These are phyloP conservation scores for Termitomyces sp. DNA, from an alignment of 768 basidiomycete genomes.

Conservation along the genomic window DNA sequence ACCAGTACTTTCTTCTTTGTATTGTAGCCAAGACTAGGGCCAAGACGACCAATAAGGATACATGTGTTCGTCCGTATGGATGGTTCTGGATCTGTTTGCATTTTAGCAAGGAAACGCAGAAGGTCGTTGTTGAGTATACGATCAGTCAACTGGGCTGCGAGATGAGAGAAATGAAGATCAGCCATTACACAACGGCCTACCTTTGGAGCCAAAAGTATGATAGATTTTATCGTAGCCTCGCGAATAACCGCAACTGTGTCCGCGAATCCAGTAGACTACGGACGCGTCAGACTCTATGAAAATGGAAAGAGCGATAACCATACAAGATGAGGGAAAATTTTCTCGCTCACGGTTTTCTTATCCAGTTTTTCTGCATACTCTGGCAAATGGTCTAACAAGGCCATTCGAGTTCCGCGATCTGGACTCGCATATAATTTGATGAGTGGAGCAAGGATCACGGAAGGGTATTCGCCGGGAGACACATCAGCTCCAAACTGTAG, in stretches of 20 bases:
- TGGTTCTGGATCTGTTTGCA: conserved; percentile 88
- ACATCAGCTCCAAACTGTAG: conserved; percentile 73
- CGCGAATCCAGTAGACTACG: conserved; percentile 89
- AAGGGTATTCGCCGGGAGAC: conserved; percentile 63
- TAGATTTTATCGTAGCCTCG: conserved; percentile 88
- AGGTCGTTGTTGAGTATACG: conserved; percentile 96
- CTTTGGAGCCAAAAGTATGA: conserved; percentile 81
- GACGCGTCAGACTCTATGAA: not conserved
- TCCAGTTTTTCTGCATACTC: conserved; percentile 87
- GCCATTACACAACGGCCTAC: conserved; percentile 26
- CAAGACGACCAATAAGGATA: conserved; percentile 89
- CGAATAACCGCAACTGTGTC: conserved; percentile 93
- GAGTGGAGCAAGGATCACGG: conserved; percentile 68
- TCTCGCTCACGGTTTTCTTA: conserved; percentile 76
- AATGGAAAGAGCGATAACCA: conserved; percentile 16
- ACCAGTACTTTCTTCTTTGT: conserved; percentile 97
- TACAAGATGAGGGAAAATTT: conserved; percentile 91
- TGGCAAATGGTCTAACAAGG: conserved; percentile 77
- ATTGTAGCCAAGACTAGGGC: conserved; percentile 76
- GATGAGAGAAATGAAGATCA: not conserved
- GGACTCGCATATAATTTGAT: conserved; percentile 83
- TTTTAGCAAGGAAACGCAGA: conserved; percentile 84
- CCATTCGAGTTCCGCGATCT: conserved; percentile 93
- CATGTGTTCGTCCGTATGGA: conserved; percentile 98
- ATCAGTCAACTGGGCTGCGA: conserved; percentile 64